phyloP scores from a whole-genome alignment of 2,329 filamentous ascomycete species.

The Curvularia hawaiiensis region DNA sequence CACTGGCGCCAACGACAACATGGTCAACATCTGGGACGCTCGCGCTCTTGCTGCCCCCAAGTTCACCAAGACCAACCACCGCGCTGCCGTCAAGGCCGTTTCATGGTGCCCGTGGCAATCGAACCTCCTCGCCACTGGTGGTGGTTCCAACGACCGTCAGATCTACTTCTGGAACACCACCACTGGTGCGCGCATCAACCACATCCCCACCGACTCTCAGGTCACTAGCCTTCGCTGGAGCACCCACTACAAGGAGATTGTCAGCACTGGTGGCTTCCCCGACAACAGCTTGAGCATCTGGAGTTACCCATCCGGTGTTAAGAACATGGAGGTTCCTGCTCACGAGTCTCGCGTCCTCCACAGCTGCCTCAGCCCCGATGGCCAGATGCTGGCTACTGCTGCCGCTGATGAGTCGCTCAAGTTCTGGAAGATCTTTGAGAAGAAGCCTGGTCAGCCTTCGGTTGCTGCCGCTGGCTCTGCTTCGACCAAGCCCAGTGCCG shows the following conservation, averaged over 20 bases:
- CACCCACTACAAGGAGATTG: conserved; percentile 96
- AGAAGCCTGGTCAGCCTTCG: conserved; percentile 81
- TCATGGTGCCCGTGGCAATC: conserved; percentile 99
- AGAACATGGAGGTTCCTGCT: conserved; percentile 96
- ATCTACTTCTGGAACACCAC: conserved; percentile 99
- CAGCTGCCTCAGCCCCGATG: conserved; percentile 95
- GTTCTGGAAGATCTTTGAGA: conserved; percentile 99
- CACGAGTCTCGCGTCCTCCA: conserved; percentile 97
- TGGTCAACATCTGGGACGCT: conserved; percentile 99
- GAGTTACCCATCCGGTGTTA: conserved; percentile 96
- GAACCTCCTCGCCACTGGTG: conserved; percentile 94
- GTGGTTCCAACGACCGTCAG: conserved; percentile 93
- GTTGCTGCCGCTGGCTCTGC: conserved; percentile 69
- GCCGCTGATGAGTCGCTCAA: conserved; percentile 96
- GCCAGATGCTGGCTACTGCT: conserved; percentile 96
- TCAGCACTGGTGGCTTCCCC: conserved; percentile 97
- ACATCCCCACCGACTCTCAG: conserved; percentile 97
- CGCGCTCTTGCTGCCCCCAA: conserved; percentile 91
- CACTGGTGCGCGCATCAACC: conserved; percentile 95
- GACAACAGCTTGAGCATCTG: conserved; percentile 99
- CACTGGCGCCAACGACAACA: conserved; percentile 97
- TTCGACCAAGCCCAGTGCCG: conserved; percentile 77
- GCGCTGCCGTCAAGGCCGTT: conserved; percentile 96
- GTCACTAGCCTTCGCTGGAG: conserved; percentile 97
- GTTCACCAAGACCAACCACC: conserved; percentile 99